Conservation (phyloP, 352 stramenopile genomes). For the Pythium grandisporangium region DNA sequence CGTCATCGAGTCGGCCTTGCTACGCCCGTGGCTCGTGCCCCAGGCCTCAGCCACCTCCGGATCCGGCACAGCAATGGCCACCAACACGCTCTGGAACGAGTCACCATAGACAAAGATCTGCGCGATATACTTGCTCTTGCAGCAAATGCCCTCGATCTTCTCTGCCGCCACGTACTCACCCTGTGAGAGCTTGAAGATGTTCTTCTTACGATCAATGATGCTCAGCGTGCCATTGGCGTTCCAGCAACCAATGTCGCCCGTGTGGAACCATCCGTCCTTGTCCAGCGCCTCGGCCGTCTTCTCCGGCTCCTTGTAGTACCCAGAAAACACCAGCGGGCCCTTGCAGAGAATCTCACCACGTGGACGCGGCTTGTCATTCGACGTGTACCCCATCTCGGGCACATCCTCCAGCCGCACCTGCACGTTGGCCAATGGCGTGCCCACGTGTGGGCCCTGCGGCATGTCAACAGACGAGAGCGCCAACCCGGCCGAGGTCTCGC, state of each 20-base stretch:
- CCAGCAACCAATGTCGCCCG: slow-evolving; percentile 90
- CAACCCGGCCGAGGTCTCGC: slow-evolving; percentile 81
- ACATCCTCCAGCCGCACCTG: slow-evolving; percentile 92
- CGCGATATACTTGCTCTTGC: slow-evolving; percentile 84
- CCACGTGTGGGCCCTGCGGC: slow-evolving; percentile 81
- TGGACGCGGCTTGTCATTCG: slow-evolving; percentile 37
- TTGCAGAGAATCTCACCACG: slow-evolving; percentile 39
- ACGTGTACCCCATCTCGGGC: slow-evolving; percentile 93
- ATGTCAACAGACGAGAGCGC: slow-evolving; percentile 51
- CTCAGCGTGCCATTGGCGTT: slow-evolving; percentile 85
- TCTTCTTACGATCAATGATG: slow-evolving; percentile 86
- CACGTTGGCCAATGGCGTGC: slow-evolving; percentile 59
- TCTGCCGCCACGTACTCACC: slow-evolving; percentile 94
- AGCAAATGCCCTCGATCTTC: slow-evolving; percentile 94
- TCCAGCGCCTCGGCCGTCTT: slow-evolving; percentile 88
- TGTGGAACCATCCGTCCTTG: slow-evolving; percentile 91
- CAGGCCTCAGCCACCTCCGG: slow-evolving; percentile 10
- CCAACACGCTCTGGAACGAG: slow-evolving; percentile 86
- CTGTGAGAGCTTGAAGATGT: slow-evolving; percentile 88
- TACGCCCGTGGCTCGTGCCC: slow-evolving; percentile 15
- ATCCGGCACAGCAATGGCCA: slow-evolving; percentile 87
- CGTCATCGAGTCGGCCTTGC: slow-evolving; percentile 17
- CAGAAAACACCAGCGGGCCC: slow-evolving; percentile 71
- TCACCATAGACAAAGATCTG: slow-evolving; percentile 94
- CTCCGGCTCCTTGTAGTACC: slow-evolving; percentile 91